phyloP scores from a whole-genome alignment of 2,329 filamentous ascomycete genomes.

The Tolypocladium album region DNA sequence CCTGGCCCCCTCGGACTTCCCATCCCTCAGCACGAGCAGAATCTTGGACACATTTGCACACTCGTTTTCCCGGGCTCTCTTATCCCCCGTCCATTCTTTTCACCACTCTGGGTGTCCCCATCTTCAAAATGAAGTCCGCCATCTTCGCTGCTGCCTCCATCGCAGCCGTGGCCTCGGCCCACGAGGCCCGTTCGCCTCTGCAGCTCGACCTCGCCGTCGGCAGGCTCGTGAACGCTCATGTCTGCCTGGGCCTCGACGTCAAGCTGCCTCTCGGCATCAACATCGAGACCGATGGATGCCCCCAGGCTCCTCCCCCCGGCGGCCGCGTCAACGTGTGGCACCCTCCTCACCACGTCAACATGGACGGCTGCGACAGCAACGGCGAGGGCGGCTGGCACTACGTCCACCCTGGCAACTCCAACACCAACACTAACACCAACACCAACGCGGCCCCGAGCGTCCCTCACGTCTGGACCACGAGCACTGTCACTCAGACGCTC shows the following conservation, averaged over 20 bases:
- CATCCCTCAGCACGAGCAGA: constrained; percentile 4
- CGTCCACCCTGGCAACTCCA: constrained; percentile 17
- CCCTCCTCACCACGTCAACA: constrained; percentile 23
- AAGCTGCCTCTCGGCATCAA: constrained; percentile 6
- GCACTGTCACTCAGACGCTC: constrained; percentile 28
- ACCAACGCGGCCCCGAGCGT: constrained; percentile 1
- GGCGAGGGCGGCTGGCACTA: constrained; percentile 22
- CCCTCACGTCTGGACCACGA: constrained; percentile 26
- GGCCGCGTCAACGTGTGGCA: constrained; percentile 23
- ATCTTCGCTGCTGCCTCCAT: constrained; percentile 8
- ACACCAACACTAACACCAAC: neutral
- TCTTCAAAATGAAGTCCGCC: constrained; percentile 13
- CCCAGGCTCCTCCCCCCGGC: constrained; percentile 10
- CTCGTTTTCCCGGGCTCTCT: constrained; percentile 10
- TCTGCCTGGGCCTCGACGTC: constrained; percentile 9
- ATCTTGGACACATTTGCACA: constrained; percentile 5
- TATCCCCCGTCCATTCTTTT: constrained; percentile 12
- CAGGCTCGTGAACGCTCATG: constrained; percentile 2
- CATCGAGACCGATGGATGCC: constrained; percentile 10
- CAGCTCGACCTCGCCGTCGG: constrained; percentile 1
- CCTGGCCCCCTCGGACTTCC: constrained; percentile 2
- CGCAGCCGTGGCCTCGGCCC: constrained; percentile 6
- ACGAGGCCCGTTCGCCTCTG: constrained; percentile 8
- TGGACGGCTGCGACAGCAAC: constrained; percentile 23
- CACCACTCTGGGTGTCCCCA: neutral